phyloP scores from a whole-genome alignment of 768 basidiomycete genomes.

The Lentinus brumalis region DNA sequence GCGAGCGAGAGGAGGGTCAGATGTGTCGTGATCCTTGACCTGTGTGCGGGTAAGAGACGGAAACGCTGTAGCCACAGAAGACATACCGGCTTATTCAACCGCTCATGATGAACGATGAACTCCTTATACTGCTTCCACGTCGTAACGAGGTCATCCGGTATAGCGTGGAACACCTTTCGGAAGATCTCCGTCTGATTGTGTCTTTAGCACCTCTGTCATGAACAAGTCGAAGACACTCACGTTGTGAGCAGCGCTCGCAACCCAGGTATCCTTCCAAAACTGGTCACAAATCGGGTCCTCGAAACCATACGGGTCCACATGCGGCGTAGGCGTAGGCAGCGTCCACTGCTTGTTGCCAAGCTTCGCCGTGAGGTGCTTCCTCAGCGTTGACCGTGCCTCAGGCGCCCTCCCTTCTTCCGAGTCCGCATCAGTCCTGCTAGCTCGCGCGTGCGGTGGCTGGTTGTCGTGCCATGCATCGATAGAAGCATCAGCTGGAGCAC shows the following conservation, averaged over 20 bases:
- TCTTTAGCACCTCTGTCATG: background rate
- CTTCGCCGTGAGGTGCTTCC: slow-evolving; percentile 57
- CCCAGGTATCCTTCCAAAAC: slow-evolving; percentile 93
- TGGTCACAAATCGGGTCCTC: slow-evolving; percentile 85
- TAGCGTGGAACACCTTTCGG: slow-evolving; percentile 90
- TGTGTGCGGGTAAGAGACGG: slow-evolving; percentile 25
- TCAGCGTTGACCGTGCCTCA: slow-evolving; percentile 49
- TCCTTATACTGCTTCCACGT: slow-evolving; percentile 98
- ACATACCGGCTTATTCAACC: slow-evolving; percentile 67
- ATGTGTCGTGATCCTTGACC: slow-evolving; percentile 43
- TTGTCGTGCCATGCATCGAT: slow-evolving; percentile 44
- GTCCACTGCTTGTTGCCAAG: slow-evolving; percentile 58
- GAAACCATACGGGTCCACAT: slow-evolving; percentile 75
- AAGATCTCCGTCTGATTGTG: slow-evolving; percentile 83
- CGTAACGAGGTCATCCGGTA: slow-evolving; percentile 89
- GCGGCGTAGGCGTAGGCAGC: slow-evolving; percentile 66
- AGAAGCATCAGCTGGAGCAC: slow-evolving; percentile 56
- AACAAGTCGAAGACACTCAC: slow-evolving; percentile 46
- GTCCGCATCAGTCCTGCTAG: slow-evolving; percentile 44
- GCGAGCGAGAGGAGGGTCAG: slow-evolving; percentile 49
- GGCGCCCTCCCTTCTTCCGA: slow-evolving; percentile 56
- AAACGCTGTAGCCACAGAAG: background rate
- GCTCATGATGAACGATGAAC: slow-evolving; percentile 75
- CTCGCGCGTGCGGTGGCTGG: slow-evolving; percentile 48
- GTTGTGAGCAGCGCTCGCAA: slow-evolving; percentile 84